phyloP scores from a whole-genome alignment of 148 eudicot species.

The Oxyria digyna region DNA sequence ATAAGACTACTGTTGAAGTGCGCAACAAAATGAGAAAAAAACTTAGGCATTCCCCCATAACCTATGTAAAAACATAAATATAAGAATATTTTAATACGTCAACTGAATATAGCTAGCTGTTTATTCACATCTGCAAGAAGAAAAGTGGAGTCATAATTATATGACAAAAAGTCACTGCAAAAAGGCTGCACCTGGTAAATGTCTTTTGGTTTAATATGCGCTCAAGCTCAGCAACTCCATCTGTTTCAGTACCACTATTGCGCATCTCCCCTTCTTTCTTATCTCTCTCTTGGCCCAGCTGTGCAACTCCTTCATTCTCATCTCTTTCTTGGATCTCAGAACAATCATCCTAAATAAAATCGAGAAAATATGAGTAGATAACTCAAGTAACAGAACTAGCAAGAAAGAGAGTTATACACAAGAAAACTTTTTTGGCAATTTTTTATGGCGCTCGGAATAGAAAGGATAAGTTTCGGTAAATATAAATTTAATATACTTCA shows the following conservation, averaged over 20 bases:
- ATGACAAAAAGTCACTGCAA: background rate
- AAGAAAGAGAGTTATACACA: no score
- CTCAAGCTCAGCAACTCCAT: constrained; percentile 70
- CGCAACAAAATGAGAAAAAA: background rate
- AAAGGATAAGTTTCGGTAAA: no score
- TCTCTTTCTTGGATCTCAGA: constrained; percentile 21
- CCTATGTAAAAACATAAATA: background rate
- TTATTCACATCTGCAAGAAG: background rate
- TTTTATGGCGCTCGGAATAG: no score
- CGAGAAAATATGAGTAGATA: background rate
- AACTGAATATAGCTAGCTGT: background rate
- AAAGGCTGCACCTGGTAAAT: constrained; percentile 52
- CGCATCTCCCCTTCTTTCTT: constrained; percentile 9
- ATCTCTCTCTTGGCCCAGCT: constrained; percentile 32
- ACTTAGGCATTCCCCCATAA: background rate
- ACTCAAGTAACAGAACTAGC: no score
- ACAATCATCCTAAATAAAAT: constrained; percentile 21
- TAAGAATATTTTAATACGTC: background rate
- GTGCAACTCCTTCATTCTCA: constrained; percentile 31
- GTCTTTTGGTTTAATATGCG: constrained; percentile 68
- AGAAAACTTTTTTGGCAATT: no score
- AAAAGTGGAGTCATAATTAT: background rate
- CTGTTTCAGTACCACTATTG: constrained; percentile 9
- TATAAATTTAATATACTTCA: no score
- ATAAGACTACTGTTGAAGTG: background rate